Percentiles rank a stretch among this genome's conserved stretches.
These are phyloP conservation scores for Porcisia deanei DNA, from an alignment of 208 protist genomes.

Conservation along the genomic window DNA sequence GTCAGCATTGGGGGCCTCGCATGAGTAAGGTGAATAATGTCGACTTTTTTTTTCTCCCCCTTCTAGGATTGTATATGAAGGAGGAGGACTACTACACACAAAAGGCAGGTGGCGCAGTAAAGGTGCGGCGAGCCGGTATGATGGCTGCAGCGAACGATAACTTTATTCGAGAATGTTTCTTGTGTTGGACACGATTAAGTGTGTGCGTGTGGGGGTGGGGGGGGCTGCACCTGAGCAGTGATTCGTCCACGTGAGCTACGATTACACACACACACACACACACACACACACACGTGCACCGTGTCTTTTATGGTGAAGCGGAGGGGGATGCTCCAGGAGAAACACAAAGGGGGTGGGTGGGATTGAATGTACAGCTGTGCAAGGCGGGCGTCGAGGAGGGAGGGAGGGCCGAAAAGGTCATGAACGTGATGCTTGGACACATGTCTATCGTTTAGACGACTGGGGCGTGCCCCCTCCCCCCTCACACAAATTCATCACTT, in stretches of 20 bases:
- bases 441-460: neutral
- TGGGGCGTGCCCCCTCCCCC: neutral
- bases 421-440: neutral
- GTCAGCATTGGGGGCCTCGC: constrained; percentile 39
- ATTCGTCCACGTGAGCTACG: neutral
- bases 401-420: neutral
- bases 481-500: too few species aligned
- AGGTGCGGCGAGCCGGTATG: neutral
- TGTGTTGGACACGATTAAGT: neutral
- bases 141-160: neutral
- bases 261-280: neutral
- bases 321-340: neutral
- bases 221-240: neutral
- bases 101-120: neutral
- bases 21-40: too few species aligned
- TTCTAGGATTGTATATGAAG: neutral
- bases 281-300: neutral
- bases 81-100: neutral
- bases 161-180: neutral
- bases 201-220: constrained; percentile 1
- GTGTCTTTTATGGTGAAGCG: neutral
- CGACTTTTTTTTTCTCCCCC: too few species aligned
- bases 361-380: neutral
- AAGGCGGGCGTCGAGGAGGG: neutral
- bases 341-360: neutral